Conservation (phyloP, 192 early-diverging fungal species). For the Haplosporangium gracile region DNA sequence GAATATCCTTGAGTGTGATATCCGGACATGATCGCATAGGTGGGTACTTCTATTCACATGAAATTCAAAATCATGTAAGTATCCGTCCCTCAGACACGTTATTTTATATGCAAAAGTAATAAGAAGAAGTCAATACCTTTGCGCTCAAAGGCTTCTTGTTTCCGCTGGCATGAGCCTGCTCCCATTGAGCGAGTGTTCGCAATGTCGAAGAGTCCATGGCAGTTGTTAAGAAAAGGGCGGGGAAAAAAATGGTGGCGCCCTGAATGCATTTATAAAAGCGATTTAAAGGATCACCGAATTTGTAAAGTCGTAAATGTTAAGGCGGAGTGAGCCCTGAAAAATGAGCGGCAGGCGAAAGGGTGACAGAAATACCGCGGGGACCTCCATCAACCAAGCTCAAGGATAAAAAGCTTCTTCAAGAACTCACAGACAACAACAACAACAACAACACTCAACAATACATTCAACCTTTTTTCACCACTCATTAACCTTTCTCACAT, state of each 20-base stretch:
- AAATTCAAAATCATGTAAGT: neutral
- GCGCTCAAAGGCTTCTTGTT: constrained; percentile 33
- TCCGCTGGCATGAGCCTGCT: constrained; percentile 18
- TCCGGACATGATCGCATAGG: constrained; percentile 31
- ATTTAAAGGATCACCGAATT: neutral
- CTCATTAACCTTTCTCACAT: neutral
- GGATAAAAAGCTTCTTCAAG: neutral
- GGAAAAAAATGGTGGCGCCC: neutral
- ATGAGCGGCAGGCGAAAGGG: constrained; percentile 7
- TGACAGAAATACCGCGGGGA: neutral
- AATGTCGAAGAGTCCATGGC: constrained; percentile 26
- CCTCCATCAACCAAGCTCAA: constrained; percentile 4
- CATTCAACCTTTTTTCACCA: neutral
- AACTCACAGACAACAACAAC: neutral
- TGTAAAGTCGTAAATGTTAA: neutral
- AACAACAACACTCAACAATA: neutral
- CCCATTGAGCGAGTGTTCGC: constrained; percentile 32
- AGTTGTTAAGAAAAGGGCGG: neutral
- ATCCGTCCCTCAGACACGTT: neutral
- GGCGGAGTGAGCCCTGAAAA: neutral
- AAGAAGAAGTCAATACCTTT: neutral
- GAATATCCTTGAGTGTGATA: constrained; percentile 31
- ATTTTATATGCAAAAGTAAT: neutral
- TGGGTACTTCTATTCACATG: constrained; percentile 21
- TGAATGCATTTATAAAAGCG: neutral